These are phyloP conservation scores for Polyplosphaeria fusca DNA, from an alignment of 495 filamentous ascomycete species.

Conservation along the genomic window DNA sequence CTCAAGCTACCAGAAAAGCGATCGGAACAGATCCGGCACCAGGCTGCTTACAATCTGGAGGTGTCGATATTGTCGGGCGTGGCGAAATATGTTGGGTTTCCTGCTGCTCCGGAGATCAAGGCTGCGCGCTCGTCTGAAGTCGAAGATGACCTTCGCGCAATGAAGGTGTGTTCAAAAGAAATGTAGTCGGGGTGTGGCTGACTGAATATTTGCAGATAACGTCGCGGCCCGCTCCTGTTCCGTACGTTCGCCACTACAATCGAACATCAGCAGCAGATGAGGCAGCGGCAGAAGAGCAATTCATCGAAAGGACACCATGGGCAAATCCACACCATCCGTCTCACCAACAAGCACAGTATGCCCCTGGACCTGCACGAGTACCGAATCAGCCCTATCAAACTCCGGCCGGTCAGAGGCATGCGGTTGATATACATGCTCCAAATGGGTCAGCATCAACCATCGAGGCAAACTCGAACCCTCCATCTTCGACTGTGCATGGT, in stretches of 20 bases:
- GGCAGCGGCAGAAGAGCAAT: conserved; percentile 73
- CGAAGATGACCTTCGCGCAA: conserved; percentile 82
- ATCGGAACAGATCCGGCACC: conserved; percentile 70
- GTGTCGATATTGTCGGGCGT: conserved; percentile 86
- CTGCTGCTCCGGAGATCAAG: conserved; percentile 80
- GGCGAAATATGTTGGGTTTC: conserved; percentile 92
- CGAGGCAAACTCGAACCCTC: conserved; percentile 45
- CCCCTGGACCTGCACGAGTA: conserved; percentile 20
- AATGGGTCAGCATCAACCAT: conserved; percentile 59
- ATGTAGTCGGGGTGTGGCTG: conserved; percentile 8
- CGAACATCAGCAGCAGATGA: conserved; percentile 44
- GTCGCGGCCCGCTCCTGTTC: conserved; percentile 10
- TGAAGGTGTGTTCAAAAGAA: conserved; percentile 66
- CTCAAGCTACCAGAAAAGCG: conserved; percentile 62
- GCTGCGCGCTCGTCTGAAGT: conserved; percentile 68
- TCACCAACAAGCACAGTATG: conserved; percentile 45
- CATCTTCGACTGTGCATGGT: conserved; percentile 40
- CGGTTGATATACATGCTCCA: conserved; percentile 52
- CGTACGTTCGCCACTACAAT: conserved; percentile 30
- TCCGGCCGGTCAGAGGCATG: conserved; percentile 52
- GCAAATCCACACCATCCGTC: conserved; percentile 82
- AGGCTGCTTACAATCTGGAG: conserved; percentile 87
- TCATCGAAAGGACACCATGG: conserved; percentile 80
- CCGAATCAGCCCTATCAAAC: conserved; percentile 46
- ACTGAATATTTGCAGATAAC: conserved; percentile 22